Percentiles rank a stretch among this genome's conserved stretches.
phyloP scores from a whole-genome alignment of 352 stramenopile genomes.

The Phytopythium vexans region DNA sequence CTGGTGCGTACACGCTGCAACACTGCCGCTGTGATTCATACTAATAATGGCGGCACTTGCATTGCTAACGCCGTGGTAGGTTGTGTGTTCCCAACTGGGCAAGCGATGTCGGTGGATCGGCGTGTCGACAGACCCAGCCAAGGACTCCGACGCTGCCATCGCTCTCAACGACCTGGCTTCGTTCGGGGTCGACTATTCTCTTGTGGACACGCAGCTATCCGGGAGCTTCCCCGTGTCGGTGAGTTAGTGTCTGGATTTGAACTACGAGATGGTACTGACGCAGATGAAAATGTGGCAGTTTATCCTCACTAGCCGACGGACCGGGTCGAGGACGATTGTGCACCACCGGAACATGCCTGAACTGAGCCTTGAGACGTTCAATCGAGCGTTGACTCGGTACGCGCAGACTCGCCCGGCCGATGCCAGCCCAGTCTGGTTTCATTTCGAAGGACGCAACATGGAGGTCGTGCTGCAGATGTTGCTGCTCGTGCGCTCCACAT shows the following conservation, averaged over 20 bases:
- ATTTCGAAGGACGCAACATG: constrained; percentile 78
- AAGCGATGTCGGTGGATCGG: constrained; percentile 53
- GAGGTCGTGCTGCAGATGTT: constrained; percentile 59
- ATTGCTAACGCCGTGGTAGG: constrained; percentile 13
- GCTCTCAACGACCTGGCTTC: constrained; percentile 36
- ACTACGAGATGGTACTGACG: background rate
- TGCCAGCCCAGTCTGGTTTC: constrained; percentile 34
- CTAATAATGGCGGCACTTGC: background rate
- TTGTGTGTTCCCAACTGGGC: constrained; percentile 60
- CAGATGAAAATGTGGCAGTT: constrained; percentile 28
- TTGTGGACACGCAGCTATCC: constrained; percentile 27
- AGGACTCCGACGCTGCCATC: constrained; percentile 54
- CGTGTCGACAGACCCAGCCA: constrained; percentile 47
- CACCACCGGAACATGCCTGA: constrained; percentile 61
- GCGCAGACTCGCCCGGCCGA: constrained; percentile 8
- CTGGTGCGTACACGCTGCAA: constrained; percentile 19
- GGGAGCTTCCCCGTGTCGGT: constrained; percentile 68
- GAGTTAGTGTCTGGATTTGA: constrained; percentile 7
- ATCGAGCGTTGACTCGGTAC: constrained; percentile 16
- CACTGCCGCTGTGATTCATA: background rate
- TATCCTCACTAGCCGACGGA: constrained; percentile 62
- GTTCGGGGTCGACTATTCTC: constrained; percentile 47
- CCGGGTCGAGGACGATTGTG: constrained; percentile 66
- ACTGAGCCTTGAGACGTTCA: constrained; percentile 42
- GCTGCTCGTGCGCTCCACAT: constrained; percentile 23